Evolutionary conservation across 305 asterid species (phyloP).

Genomic region (Solanum hybrid): DNA sequence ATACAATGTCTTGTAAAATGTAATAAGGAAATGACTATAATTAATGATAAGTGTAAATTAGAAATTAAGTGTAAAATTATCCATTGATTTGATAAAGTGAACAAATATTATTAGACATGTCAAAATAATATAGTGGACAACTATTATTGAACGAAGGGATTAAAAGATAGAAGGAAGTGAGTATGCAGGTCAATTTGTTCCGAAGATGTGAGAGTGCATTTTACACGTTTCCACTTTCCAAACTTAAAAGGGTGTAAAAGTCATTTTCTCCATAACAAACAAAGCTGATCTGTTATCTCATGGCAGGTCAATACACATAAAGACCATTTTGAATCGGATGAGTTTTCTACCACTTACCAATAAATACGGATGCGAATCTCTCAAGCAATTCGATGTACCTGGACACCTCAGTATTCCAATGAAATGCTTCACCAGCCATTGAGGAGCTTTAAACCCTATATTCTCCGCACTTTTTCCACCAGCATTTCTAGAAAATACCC

Average conservation of each 20-base stretch:
- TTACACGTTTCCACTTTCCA: background rate
- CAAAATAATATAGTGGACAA: too few species aligned
- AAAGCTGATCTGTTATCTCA: background rate
- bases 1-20: too few species aligned
- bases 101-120: too few species aligned
- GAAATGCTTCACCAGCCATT: conserved; percentile 21
- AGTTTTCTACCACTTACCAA: background rate
- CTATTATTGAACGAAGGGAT: too few species aligned
- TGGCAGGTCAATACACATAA: background rate
- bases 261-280: background rate
- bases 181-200: too few species aligned
- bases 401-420: conserved; percentile 19
- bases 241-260: background rate
- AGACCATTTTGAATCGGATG: background rate
- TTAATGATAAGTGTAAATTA: too few species aligned
- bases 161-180: too few species aligned
- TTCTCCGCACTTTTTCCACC: background rate
- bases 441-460: conserved; percentile 4
- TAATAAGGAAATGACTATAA: too few species aligned
- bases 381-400: conserved; percentile 28
- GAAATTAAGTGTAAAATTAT: too few species aligned
- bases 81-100: too few species aligned
- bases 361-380: background rate
- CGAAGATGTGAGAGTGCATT: background rate
- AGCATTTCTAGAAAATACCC: conserved; percentile 7